Base-by-base conservation (phyloP, 805 yeast genomes). In the Brettanomyces bruxellensis region DNA sequence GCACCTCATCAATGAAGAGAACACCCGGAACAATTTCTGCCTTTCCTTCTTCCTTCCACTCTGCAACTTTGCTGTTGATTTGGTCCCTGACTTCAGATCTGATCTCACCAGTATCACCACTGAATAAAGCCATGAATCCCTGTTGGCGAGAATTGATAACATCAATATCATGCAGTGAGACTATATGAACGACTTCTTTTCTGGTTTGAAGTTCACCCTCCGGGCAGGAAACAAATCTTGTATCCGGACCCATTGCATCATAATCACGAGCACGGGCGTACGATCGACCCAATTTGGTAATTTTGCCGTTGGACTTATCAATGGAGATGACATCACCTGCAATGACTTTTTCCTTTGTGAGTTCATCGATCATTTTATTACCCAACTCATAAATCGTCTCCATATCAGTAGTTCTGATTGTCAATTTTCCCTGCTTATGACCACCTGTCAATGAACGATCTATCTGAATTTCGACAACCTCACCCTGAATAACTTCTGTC, bases 21-120 rank as follows among this genome's bases (percentile, higher is more conserved):
- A 93, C 99, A 58, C 99, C 99, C 1, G 99, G 99, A 48, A 93
- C 86, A 43, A 93, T 75, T 68, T 91, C 98, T 11, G 99, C 99
- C 45, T 91, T 86, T 50, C 99, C 99, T 70, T 93, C 97, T 66
- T 91, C 96, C 49, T 91, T 91, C 72, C 95, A 93, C 66, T 89
- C 89, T 35, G 91, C 98, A 41, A 93, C 96, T 69, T 88, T 89
- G 43, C 51, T 47, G 47, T 62, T 62, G 41, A 62, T 62, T 49
- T 62, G 66, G 43, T 62, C 66, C 69, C 95, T 88, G 53, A 93
- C 96, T 69, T 93, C 99, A 43, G 76, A 72, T 61, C 98, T 79
- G 63, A 93, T 78, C 66, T 93, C 95, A 57, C 95, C 99, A 30
- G 99, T 93, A 62, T 93, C 99, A 43, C 99, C 99, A 48, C 60